phyloP scores from a whole-genome alignment of 352 stramenopile species.

The Globisporangium middletonii region DNA sequence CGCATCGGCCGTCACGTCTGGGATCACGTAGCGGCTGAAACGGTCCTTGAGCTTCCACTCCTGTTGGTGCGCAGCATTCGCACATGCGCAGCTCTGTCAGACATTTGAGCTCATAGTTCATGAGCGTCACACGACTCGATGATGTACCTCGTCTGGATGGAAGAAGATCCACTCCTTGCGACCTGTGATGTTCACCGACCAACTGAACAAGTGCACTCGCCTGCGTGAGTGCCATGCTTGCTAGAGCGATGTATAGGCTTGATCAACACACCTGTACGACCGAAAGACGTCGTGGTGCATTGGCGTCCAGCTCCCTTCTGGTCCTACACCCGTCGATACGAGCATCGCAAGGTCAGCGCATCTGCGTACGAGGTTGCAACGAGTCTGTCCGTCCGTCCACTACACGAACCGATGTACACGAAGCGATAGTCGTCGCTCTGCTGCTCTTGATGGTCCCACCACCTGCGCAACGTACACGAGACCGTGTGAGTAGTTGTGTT shows the following conservation, averaged over 20 bases:
- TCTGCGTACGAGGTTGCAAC: background rate
- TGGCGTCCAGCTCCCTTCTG: conserved; percentile 82
- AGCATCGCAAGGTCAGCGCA: background rate
- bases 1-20: conserved; percentile 37
- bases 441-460: conserved; percentile 66
- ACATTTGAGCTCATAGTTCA: too few relatives aligned
- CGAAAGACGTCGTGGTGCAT: conserved; percentile 96
- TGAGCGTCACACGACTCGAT: background rate
- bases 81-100: background rate
- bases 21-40: conserved; percentile 49
- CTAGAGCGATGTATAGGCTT: too few relatives aligned
- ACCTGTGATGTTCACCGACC: conserved; percentile 95
- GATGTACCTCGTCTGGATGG: conserved; percentile 60
- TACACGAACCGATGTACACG: conserved; percentile 88
- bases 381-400: background rate
- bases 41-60: conserved; percentile 71
- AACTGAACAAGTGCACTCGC: conserved; percentile 41
- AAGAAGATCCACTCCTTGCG: conserved; percentile 93
- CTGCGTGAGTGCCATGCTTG: background rate
- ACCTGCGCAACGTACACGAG: conserved; percentile 26
- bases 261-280: conserved; percentile 84
- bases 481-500: background rate
- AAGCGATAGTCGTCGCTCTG: conserved; percentile 92
- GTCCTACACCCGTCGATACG: conserved; percentile 34
- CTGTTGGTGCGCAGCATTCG: conserved; percentile 5